Evolutionary conservation across 2,329 filamentous ascomycete genomes (phyloP), one percentile per base, ranked within the genome.

Genomic region (Nothophaeocryptopus gaeumannii): DNA sequence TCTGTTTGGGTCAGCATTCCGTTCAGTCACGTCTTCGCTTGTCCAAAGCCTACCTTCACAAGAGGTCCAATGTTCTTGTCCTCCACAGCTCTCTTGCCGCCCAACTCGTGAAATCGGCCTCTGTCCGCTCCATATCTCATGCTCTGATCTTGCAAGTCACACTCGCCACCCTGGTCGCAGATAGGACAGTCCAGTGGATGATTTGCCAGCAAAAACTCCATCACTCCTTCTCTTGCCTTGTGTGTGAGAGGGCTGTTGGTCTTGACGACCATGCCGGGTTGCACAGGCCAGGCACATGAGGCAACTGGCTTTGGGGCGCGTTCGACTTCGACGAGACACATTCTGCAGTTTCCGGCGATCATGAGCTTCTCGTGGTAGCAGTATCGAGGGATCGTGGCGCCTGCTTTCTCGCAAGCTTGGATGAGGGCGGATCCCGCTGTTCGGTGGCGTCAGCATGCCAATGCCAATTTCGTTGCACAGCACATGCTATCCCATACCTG

Each of bases 341-440:
- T 99, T 78, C 93, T 90, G 76, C 93, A 99, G 76, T 97, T 99
- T 74, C 93, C 93, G 67, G 93, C 93, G 80, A 99, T 96, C 86
- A 95, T 90, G 63, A 99, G 82, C 77, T 99, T 97, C 87, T 97
- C 92, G 82, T 96, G 92, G 75, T 97, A 97, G 77, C 92, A 97
- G 75, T 96, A 96, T 89, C 91, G 90, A 63, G 92, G 92, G 67
- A 97, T 80, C 56, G 87, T 93, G 60, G 80, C 82, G 68, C 93
- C 93, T 59, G 92, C 93, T 78, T 99, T 96, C 77, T 99, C 93
- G 78, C 93, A 99, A 69, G 93, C 93, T 78, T 99, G 93, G 71
- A 99, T 99, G 66, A 99, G 82, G 68, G 93, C 92, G 64, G 93
- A 93, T 61, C 92, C 92, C 74, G 92, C 92, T 96, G 71, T 72